Percentiles rank a stretch among this genome's conserved stretches.
Evolutionary conservation across 1,139 yeast genomes (phyloP).

Genomic region (Debaryomyces subglobosus): DNA sequence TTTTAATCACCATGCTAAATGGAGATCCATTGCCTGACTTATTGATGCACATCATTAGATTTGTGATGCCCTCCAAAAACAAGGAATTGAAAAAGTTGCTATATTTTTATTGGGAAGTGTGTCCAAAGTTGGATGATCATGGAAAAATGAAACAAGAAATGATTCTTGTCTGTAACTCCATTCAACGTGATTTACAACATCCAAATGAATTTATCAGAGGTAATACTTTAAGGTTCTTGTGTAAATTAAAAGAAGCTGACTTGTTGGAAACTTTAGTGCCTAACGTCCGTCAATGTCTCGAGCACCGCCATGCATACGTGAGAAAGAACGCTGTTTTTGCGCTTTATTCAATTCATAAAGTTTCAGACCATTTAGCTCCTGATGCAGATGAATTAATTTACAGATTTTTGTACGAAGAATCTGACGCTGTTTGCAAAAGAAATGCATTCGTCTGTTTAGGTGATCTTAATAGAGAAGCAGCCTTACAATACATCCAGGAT

Average conservation of each 20-base stretch:
- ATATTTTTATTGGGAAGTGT: constrained; percentile 97
- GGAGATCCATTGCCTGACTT: constrained; percentile 95
- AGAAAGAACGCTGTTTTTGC: constrained; percentile 97
- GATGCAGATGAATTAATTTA: constrained; percentile 88
- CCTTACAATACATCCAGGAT: constrained; percentile 79
- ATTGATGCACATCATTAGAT: constrained; percentile 95
- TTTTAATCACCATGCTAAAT: constrained; percentile 83
- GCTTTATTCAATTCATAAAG: constrained; percentile 77
- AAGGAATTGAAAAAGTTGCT: constrained; percentile 90
- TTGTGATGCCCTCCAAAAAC: constrained; percentile 93
- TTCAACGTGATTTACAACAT: constrained; percentile 95
- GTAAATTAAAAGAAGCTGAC: constrained; percentile 91
- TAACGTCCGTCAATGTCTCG: constrained; percentile 85
- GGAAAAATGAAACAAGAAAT: constrained; percentile 97
- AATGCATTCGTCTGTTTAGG: constrained; percentile 92
- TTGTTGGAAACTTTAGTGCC: constrained; percentile 95
- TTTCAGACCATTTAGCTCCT: constrained; percentile 85
- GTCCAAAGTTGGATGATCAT: constrained; percentile 84
- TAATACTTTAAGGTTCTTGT: constrained; percentile 86
- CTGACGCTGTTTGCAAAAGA: constrained; percentile 92
- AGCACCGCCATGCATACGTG: constrained; percentile 96
- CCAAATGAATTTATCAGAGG: constrained; percentile 98
- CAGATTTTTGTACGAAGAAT: constrained; percentile 76
- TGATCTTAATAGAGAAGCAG: constrained; percentile 80
- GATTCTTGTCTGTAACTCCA: constrained; percentile 97